These are phyloP conservation scores for Mycena amicta DNA, from an alignment of 768 basidiomycete species.

Conservation along the genomic window DNA sequence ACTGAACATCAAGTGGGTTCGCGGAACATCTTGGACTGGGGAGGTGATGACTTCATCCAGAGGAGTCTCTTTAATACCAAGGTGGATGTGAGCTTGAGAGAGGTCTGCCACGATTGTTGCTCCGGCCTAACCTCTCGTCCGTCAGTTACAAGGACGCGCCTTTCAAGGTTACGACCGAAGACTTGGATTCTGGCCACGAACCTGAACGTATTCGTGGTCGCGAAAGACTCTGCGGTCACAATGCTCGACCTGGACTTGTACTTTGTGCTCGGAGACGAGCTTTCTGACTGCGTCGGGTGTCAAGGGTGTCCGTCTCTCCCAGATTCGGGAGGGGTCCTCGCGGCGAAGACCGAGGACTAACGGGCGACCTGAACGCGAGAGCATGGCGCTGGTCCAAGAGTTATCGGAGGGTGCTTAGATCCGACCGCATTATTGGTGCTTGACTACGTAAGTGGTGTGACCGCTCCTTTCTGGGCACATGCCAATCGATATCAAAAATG, in stretches of 20 bases:
- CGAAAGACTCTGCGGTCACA: constrained; percentile 78
- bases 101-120: constrained; percentile 64
- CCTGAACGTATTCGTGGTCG: constrained; percentile 64
- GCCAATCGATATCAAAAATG: too few relatives aligned
- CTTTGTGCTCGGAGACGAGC: constrained; percentile 56
- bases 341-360: constrained; percentile 45
- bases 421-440: too few relatives aligned
- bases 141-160: constrained; percentile 5
- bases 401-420: background rate
- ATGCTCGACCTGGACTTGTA: constrained; percentile 72
- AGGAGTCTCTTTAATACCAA: constrained; percentile 91
- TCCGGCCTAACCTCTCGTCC: constrained; percentile 61
- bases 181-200: constrained; percentile 32
- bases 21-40: constrained; percentile 35
- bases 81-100: constrained; percentile 66
- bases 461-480: too few relatives aligned
- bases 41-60: constrained; percentile 58
- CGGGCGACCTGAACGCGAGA: constrained; percentile 10
- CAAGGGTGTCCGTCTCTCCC: constrained; percentile 86
- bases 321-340: constrained; percentile 79
- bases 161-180: background rate
- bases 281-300: constrained; percentile 73
- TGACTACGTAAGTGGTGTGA: too few relatives aligned
- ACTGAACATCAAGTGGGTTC: constrained; percentile 90
- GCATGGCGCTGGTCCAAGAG: constrained; percentile 2